Evolutionary conservation across 805 yeast genomes (phyloP).

Genomic region (Metschnikowia kunwiensis): DNA sequence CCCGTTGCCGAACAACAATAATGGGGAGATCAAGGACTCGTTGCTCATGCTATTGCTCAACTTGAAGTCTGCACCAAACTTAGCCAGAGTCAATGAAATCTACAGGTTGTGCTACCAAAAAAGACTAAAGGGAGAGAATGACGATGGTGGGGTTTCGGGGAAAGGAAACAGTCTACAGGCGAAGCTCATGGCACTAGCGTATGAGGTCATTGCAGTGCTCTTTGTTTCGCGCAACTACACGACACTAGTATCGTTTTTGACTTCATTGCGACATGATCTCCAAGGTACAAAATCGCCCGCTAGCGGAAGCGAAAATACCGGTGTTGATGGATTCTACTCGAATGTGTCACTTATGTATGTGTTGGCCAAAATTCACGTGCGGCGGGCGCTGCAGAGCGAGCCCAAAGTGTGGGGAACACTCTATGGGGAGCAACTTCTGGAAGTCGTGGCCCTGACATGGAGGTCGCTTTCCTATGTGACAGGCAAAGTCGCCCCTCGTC

Average conservation of each 20-base stretch:
- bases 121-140: slow-evolving; percentile 22
- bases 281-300: not conserved
- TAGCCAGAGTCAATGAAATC: slow-evolving; percentile 41
- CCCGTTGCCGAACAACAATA: slow-evolving; percentile 39
- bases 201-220: slow-evolving; percentile 30
- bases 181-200: slow-evolving; percentile 31
- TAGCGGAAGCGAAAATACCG: not conserved
- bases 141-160: slow-evolving; percentile 24
- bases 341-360: slow-evolving; percentile 22
- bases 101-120: slow-evolving; percentile 42
- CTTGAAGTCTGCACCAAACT: slow-evolving; percentile 42
- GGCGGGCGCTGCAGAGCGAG: slow-evolving; percentile 1
- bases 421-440: slow-evolving; percentile 1
- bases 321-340: slow-evolving; percentile 15
- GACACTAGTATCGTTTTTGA: slow-evolving; percentile 27
- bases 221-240: slow-evolving; percentile 29
- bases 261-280: slow-evolving; percentile 18
- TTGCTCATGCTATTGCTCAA: slow-evolving; percentile 35
- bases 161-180: slow-evolving; percentile 10
- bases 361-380: slow-evolving; percentile 13
- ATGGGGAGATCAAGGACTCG: slow-evolving; percentile 25
- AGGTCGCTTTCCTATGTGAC: slow-evolving; percentile 3
- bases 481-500: slow-evolving; percentile 1
- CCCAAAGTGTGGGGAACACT: slow-evolving; percentile 4
- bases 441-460: slow-evolving; percentile 2